Evolutionary conservation across 805 yeast species (phyloP), one percentile per base, ranked within the genome.

Genomic region (Candida golubevii): DNA sequence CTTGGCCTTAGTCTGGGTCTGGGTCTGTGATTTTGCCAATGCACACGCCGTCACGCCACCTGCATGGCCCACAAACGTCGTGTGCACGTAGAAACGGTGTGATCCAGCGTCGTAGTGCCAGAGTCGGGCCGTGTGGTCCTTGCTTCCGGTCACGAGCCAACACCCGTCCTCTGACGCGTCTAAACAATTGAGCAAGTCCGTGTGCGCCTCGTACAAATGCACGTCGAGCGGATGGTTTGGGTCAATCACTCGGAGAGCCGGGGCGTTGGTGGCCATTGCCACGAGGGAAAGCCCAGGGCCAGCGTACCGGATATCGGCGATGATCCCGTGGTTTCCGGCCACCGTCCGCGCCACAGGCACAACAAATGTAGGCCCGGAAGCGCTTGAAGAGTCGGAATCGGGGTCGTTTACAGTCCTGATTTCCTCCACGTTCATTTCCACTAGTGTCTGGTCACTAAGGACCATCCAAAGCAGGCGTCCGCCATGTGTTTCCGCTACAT

Each of bases 241-340:
- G 51, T 83, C 82, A 30, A 90, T 76, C 11, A 93, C 65, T 60
- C 98, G 73, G 44, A 93, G 67, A 1, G 91, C 82, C 10, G 97
- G 95, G 1, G 98, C 87, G 63, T 93, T 93, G 3, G 98, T 91
- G 1, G 98, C 97, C 51, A 93, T 63, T 5, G 95, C 98, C 36
- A 91, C 62, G 32, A 73, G 66, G 37, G 73, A 61, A 28, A 69
- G 60, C 23, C 71, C 59, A 7, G 88, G 87, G 0, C 93, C 93
- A 29, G 82, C 83, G 57, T 81, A 84, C 53, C 80, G 78, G 69
- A 89, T 75, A 60, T 91, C 98, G 2, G 97, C 96, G 56, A 93
- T 82, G 26, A 93, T 91, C 45, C 97, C 98, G 65, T 91, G 96
- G 63, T 89, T 89, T 54, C 97, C 97, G 0, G 97, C 93, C 54